phyloP scores from a whole-genome alignment of 1,139 yeast genomes.

The Yarrowia galli region DNA sequence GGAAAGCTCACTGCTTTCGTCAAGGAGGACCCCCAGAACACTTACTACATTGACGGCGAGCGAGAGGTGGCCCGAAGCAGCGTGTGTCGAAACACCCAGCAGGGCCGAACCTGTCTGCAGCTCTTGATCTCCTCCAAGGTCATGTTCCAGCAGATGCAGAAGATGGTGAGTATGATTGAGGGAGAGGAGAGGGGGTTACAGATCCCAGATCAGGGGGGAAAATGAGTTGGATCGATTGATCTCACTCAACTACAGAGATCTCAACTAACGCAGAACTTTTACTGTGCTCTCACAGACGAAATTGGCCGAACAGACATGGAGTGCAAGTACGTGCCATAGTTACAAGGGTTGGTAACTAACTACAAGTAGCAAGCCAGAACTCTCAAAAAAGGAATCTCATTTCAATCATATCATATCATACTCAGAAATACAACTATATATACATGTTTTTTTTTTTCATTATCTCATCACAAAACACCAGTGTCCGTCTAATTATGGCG shows the following conservation, averaged over 20 bases:
- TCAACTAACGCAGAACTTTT: constrained; percentile 27
- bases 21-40: constrained; percentile 39
- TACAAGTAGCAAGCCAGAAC: background rate
- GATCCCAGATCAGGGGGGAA: too few species aligned
- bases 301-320: constrained; percentile 39
- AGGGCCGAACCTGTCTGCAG: constrained; percentile 36
- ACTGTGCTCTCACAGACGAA: constrained; percentile 36
- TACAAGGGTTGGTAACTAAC: too few species aligned
- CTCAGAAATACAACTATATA: constrained; percentile 20
- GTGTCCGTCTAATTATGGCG: too few species aligned
- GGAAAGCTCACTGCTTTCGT: constrained; percentile 33
- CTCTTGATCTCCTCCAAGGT: constrained; percentile 34
- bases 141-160: constrained; percentile 38
- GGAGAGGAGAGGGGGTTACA: too few species aligned
- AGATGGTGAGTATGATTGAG: constrained; percentile 35
- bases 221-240: too few species aligned
- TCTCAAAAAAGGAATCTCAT: background rate
- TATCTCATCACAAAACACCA: too few species aligned
- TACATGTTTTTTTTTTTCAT: too few species aligned
- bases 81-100: constrained; percentile 38
- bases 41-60: constrained; percentile 36
- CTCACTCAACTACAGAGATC: too few species aligned
- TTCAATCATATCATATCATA: background rate
- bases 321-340: constrained; percentile 39
- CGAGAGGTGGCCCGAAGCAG: constrained; percentile 33